Evolutionary conservation across 2,329 filamentous ascomycete species (phyloP).

Genomic region (Lasiodiplodia sp.): DNA sequence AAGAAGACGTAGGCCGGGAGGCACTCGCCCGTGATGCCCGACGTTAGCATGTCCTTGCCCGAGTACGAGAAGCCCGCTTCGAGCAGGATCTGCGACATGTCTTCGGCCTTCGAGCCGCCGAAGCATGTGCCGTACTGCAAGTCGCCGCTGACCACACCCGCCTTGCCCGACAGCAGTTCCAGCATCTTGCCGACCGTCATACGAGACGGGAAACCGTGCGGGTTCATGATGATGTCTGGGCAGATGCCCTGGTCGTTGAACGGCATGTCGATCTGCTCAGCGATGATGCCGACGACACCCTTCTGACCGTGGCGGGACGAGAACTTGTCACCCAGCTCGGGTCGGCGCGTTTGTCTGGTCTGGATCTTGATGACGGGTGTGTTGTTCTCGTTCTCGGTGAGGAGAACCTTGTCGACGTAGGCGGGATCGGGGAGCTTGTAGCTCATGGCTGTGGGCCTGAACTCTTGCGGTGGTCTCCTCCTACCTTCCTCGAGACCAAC

Average conservation of each 20-base stretch:
- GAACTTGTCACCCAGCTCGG: slow-evolving; percentile 97
- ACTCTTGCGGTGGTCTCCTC: slow-evolving; percentile 49
- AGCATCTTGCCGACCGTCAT: slow-evolving; percentile 99
- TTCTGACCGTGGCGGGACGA: slow-evolving; percentile 98
- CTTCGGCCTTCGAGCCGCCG: slow-evolving; percentile 82
- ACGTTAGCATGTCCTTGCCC: slow-evolving; percentile 96
- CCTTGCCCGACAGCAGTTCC: slow-evolving; percentile 93
- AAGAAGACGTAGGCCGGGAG: slow-evolving; percentile 98
- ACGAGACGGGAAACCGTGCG: slow-evolving; percentile 98
- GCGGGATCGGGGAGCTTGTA: slow-evolving; percentile 85
- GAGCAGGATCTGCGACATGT: slow-evolving; percentile 86
- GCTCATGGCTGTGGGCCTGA: slow-evolving; percentile 70
- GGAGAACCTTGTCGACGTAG: slow-evolving; percentile 96
- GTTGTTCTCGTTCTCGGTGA: slow-evolving; percentile 87
- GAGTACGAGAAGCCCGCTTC: slow-evolving; percentile 93
- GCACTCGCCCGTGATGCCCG: slow-evolving; percentile 91
- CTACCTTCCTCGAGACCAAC: slow-evolving; percentile 64
- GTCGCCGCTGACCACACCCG: slow-evolving; percentile 82
- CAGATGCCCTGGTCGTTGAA: slow-evolving; percentile 89
- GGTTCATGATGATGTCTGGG: slow-evolving; percentile 99
- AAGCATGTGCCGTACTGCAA: slow-evolving; percentile 91
- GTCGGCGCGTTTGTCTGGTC: slow-evolving; percentile 92
- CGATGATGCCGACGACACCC: slow-evolving; percentile 95
- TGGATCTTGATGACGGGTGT: slow-evolving; percentile 90
- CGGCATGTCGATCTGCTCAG: slow-evolving; percentile 95